phyloP scores from a whole-genome alignment of 108 stramenopile species.

The Nannochloropsis salina region DNA sequence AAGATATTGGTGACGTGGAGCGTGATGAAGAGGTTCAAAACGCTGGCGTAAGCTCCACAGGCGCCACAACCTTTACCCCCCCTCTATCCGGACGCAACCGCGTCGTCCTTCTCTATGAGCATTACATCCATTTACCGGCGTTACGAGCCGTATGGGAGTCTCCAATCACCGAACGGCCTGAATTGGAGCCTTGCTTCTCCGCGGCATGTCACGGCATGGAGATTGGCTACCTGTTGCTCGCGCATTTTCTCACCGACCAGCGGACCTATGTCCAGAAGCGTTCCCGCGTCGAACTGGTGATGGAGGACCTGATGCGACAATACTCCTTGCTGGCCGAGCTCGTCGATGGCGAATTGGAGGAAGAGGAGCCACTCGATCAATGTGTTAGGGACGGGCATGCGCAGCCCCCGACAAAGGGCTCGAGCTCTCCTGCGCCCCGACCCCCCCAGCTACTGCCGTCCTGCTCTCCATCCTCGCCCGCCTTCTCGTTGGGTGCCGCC shows the following conservation, averaged over 20 bases:
- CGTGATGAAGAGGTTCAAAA: too few species aligned
- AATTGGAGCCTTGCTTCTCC: constrained; percentile 36
- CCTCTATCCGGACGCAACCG: not conserved
- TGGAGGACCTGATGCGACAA: constrained; percentile 32
- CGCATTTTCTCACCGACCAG: constrained; percentile 34
- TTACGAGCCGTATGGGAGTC: constrained; percentile 27
- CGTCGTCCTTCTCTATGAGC: constrained; percentile 38
- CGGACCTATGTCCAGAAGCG: constrained; percentile 40
- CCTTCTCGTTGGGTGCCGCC: not conserved
- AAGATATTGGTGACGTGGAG: too few species aligned
- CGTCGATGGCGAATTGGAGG: constrained; percentile 47
- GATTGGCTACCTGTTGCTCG: constrained; percentile 32
- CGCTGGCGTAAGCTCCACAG: too few species aligned
- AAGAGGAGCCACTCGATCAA: constrained; percentile 19
- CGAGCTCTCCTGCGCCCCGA: too few species aligned
- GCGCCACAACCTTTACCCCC: not conserved
- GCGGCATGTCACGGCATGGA: constrained; percentile 44
- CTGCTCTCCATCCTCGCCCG: not conserved
- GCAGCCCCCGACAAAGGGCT: too few species aligned
- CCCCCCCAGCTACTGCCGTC: not conserved
- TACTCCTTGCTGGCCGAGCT: constrained; percentile 38
- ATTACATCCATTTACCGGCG: constrained; percentile 33
- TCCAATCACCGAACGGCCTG: constrained; percentile 31
- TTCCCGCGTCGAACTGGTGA: constrained; percentile 36
- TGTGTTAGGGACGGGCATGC: too few species aligned